A percentile compares a stretch with the other conserved stretches of the same genome.
These are phyloP conservation scores for Taxillus chinensis DNA, from an alignment of 164 flowering plant species.

Conservation along the genomic window DNA sequence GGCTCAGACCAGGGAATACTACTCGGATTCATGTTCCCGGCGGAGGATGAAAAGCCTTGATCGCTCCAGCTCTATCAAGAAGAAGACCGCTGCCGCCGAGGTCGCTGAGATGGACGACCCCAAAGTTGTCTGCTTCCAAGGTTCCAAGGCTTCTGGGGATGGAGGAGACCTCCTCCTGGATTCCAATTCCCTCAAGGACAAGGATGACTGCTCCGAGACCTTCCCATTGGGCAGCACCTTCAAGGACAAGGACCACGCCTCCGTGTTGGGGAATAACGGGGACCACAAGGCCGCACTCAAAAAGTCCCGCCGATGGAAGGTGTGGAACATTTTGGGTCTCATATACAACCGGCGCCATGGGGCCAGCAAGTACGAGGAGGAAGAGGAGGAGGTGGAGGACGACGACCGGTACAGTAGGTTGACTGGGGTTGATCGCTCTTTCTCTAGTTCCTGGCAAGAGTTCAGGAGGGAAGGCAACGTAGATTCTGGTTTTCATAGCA, in stretches of 20 bases:
- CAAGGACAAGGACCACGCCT: conserved; percentile 30
- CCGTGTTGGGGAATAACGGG: conserved; percentile 22
- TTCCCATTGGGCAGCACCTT: conserved; percentile 29
- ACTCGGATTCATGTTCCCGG: conserved; percentile 63
- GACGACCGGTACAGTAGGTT: conserved; percentile 29
- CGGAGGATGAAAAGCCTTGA: conserved; percentile 77
- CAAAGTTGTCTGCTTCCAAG: conserved; percentile 27
- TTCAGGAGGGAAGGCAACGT: conserved; percentile 43
- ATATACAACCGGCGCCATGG: conserved; percentile 42
- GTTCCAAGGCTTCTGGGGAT: conserved; percentile 20
- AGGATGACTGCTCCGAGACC: conserved; percentile 66
- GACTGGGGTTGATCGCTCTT: conserved; percentile 71
- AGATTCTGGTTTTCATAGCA: conserved; percentile 27
- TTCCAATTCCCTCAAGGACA: conserved; percentile 40
- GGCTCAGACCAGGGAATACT: conserved; percentile 83
- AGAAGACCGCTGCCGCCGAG: conserved; percentile 54
- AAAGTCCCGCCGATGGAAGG: conserved; percentile 71
- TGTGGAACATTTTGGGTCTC: conserved; percentile 82
- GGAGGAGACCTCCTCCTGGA: conserved; percentile 34
- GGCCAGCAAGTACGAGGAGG: conserved; percentile 48
- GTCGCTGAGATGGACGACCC: conserved; percentile 63
- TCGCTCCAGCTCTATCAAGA: conserved; percentile 53
- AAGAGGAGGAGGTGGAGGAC: conserved; percentile 20
- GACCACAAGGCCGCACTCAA: conserved; percentile 35
- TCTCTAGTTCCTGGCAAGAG: conserved; percentile 85